These are phyloP conservation scores for Jaltomata sinuosa DNA, from an alignment of 257 asterid genomes.

Conservation along the genomic window DNA sequence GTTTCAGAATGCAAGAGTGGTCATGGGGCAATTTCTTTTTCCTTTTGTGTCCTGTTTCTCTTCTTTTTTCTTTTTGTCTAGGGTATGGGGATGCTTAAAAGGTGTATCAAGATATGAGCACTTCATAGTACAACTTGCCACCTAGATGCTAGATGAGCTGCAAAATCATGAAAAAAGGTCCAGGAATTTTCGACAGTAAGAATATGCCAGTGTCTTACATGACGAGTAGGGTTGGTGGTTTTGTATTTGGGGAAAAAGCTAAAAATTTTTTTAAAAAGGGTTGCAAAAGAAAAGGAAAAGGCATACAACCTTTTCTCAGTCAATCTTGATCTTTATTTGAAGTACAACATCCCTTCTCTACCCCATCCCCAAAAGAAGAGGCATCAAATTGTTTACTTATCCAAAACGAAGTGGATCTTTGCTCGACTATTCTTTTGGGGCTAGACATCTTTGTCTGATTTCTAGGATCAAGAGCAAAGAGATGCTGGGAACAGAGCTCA, in stretches of 20 bases:
- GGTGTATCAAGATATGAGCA: not conserved
- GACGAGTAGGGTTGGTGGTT: not conserved
- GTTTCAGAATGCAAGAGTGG: not conserved
- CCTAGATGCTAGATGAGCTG: not conserved
- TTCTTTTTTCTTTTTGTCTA: not conserved
- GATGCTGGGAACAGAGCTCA: not conserved
- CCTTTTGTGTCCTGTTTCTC: not conserved
- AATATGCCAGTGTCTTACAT: not conserved
- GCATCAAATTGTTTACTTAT: not conserved
- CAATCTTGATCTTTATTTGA: not conserved
- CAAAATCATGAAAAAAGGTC: not conserved
- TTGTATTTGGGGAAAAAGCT: not conserved
- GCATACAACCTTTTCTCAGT: not conserved
- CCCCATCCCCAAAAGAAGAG: not conserved
- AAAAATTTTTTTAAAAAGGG: not conserved
- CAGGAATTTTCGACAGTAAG: not conserved
- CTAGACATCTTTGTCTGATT: not conserved
- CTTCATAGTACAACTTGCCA: not conserved
- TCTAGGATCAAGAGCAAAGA: not conserved
- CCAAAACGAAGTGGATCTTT: not conserved
- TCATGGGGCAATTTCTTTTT: not conserved
- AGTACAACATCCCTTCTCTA: not conserved
- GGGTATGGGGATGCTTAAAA: not conserved
- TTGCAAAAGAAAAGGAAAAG: not conserved
- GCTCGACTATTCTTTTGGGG: not conserved